These are phyloP conservation scores for Rhodamnia rubescens DNA, from an alignment of 345 rosid species.

Conservation along the genomic window DNA sequence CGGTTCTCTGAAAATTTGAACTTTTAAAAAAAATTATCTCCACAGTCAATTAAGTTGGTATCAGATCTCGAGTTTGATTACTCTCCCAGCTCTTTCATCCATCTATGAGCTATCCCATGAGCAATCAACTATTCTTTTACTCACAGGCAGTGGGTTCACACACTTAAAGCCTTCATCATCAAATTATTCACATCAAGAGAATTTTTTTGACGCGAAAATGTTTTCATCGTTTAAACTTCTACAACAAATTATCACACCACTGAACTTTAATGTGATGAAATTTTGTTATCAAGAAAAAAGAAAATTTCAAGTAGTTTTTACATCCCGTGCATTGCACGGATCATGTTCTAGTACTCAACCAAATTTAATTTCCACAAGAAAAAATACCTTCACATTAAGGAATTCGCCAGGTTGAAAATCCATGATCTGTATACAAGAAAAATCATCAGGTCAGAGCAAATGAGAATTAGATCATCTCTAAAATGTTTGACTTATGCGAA, in stretches of 20 bases:
- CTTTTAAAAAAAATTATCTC: neutral
- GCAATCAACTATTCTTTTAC: neutral
- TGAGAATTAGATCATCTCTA: neutral
- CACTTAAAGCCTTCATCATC: neutral
- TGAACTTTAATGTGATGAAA: neutral
- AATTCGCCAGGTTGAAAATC: slow-evolving; percentile 94
- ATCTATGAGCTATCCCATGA: neutral
- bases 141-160: neutral
- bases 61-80: neutral
- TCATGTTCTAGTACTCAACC: neutral
- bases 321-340: neutral
- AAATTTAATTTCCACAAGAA: neutral
- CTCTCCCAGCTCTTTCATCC: neutral
- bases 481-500: neutral
- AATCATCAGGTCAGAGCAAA: neutral
- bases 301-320: neutral
- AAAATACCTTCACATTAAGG: slow-evolving; percentile 71
- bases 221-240: neutral
- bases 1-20: neutral
- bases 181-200: neutral
- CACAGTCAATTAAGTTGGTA: neutral
- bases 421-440: slow-evolving; percentile 54
- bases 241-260: neutral
- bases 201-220: neutral
- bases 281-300: neutral